Evolutionary conservation across 2,329 filamentous ascomycete genomes (phyloP).

Genomic region (Alternaria sp.): DNA sequence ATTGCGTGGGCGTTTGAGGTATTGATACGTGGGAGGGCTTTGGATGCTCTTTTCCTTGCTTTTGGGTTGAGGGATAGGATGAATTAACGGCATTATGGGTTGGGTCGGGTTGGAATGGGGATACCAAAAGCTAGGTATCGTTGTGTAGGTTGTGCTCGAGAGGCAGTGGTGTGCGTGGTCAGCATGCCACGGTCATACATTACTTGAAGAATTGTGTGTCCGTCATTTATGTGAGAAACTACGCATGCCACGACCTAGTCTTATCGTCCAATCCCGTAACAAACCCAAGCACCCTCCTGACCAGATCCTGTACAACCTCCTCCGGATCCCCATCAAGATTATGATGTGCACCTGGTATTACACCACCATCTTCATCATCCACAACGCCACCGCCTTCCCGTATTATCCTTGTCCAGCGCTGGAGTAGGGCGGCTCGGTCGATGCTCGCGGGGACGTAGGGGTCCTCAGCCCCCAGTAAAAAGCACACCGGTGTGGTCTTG

Average conservation of each 20-base stretch:
- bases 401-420: constrained; percentile 61
- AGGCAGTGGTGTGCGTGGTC: neutral
- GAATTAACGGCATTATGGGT: neutral
- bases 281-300: constrained; percentile 59
- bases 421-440: constrained; percentile 64
- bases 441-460: constrained; percentile 67
- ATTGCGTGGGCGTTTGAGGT: constrained; percentile 13
- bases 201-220: neutral
- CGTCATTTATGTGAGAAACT: too few species aligned
- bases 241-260: too few species aligned
- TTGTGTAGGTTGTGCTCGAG: neutral
- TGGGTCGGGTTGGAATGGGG: neutral
- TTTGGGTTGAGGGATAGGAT: neutral
- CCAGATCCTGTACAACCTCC: constrained; percentile 57
- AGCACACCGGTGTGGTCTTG: constrained; percentile 60
- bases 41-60: neutral
- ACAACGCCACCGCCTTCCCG: constrained; percentile 54
- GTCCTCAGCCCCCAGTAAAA: constrained; percentile 71
- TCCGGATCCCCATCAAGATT: constrained; percentile 58
- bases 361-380: constrained; percentile 57
- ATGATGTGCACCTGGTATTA: constrained; percentile 59
- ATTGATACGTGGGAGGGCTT: neutral
- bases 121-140: constrained; percentile 2
- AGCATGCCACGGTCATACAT: neutral
- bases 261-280: too few species aligned